A percentile compares a stretch with the other conserved stretches of the same genome.
Conservation (phyloP, 768 basidiomycete species). For the Nidularia sp. region DNA sequence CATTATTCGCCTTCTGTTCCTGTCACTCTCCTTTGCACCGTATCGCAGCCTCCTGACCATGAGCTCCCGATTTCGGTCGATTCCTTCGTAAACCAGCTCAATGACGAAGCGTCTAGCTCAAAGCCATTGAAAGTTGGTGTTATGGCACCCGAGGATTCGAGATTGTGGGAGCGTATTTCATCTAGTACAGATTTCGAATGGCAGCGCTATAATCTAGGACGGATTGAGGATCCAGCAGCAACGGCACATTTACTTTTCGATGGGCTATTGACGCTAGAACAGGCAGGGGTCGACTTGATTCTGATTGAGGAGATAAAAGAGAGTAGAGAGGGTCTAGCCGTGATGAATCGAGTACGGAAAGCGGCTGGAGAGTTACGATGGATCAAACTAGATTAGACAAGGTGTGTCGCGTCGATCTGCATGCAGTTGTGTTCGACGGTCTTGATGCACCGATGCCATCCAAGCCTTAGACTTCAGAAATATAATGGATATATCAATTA, state of each 20-base stretch:
- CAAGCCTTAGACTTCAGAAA: no score
- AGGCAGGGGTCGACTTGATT: conserved; percentile 72
- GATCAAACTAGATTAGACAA: conserved; percentile 18
- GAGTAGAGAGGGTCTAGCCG: conserved; percentile 79
- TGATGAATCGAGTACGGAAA: conserved; percentile 93
- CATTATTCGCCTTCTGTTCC: conserved; percentile 94
- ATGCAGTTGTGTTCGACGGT: no score
- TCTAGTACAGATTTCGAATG: conserved; percentile 42
- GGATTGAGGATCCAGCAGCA: conserved; percentile 51
- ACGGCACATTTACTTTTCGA: conserved; percentile 85
- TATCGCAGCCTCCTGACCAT: conserved; percentile 34
- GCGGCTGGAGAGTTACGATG: conserved; percentile 65
- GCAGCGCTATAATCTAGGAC: conserved; percentile 50
- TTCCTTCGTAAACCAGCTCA: conserved; percentile 40
- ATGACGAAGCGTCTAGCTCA: conserved; percentile 10
- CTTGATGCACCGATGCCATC: no score
- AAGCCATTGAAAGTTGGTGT: conserved; percentile 57
- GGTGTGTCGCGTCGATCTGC: no score
- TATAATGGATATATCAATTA: no score
- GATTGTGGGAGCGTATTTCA: conserved; percentile 29
- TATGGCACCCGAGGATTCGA: conserved; percentile 58
- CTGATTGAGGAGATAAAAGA: conserved; percentile 83
- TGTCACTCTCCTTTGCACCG: conserved; percentile 67
- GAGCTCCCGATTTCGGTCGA: conserved; percentile 21
- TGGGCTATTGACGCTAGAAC: conserved; percentile 79